Conservation (phyloP, 2,329 filamentous ascomycete species). For the Pseudocercospora macadamiae region DNA sequence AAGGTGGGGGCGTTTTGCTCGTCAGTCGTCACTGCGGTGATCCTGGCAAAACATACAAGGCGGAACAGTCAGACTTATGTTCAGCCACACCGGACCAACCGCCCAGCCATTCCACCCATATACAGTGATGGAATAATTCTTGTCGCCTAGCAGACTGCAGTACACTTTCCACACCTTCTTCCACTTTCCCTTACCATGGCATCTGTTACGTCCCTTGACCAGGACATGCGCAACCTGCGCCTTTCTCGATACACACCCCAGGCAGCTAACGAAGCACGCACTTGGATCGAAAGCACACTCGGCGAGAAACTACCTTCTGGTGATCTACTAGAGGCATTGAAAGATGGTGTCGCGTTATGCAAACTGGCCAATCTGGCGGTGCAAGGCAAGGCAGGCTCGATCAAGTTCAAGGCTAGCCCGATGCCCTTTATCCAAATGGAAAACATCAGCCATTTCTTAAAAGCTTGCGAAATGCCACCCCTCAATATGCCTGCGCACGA, state of each 20-base stretch:
- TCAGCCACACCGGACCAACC: constrained; percentile 3
- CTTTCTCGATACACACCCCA: constrained; percentile 90
- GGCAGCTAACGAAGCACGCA: constrained; percentile 79
- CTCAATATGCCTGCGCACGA: constrained; percentile 91
- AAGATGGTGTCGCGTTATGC: constrained; percentile 91
- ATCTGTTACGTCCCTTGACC: constrained; percentile 89
- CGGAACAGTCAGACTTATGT: not conserved
- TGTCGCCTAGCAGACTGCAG: not conserved
- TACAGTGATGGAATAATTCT: not conserved
- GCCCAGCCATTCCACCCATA: not conserved
- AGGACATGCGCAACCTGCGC: constrained; percentile 91
- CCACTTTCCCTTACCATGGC: constrained; percentile 67
- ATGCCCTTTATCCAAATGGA: constrained; percentile 99
- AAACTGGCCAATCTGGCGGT: constrained; percentile 83
- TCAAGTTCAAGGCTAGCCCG: constrained; percentile 86
- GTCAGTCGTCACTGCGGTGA: constrained; percentile 1
- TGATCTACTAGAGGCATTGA: constrained; percentile 83
- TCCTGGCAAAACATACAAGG: not conserved
- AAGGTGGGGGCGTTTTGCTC: too few species aligned
- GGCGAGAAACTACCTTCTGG: constrained; percentile 70
- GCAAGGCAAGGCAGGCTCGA: constrained; percentile 73
- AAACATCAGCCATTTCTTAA: constrained; percentile 95
- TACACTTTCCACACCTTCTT: not conserved
- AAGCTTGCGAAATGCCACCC: constrained; percentile 81
- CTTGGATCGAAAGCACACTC: constrained; percentile 83